phyloP scores from a whole-genome alignment of 495 filamentous ascomycete species.

The Entonaema liquescens region DNA sequence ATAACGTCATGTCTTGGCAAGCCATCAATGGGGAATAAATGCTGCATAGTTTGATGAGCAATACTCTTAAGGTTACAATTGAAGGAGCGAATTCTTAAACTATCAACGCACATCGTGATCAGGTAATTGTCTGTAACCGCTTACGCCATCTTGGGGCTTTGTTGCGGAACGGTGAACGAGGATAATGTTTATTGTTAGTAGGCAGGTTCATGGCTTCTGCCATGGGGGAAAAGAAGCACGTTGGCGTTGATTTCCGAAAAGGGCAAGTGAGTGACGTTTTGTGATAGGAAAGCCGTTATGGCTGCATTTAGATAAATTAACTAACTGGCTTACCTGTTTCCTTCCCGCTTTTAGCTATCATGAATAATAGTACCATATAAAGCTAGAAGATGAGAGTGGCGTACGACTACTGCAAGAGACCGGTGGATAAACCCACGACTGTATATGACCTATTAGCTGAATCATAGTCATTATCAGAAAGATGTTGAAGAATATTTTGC shows the following conservation, averaged over 20 bases:
- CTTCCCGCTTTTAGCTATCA: neutral
- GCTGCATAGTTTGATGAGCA: constrained; percentile 24
- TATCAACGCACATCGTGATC: constrained; percentile 12
- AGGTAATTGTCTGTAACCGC: constrained; percentile 6
- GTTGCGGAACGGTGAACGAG: constrained; percentile 18
- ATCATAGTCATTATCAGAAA: too few relatives aligned
- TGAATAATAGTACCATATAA: neutral
- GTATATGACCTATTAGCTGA: too few relatives aligned
- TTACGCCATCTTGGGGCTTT: constrained; percentile 25
- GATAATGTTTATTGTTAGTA: neutral
- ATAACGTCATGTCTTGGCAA: constrained; percentile 47
- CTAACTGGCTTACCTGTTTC: neutral
- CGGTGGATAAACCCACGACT: neutral
- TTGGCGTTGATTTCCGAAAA: neutral
- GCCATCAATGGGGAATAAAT: constrained; percentile 18
- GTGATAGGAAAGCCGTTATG: neutral
- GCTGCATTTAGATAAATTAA: neutral
- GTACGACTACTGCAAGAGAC: neutral
- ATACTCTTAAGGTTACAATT: constrained; percentile 8
- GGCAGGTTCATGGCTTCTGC: neutral
- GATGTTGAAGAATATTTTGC: too few relatives aligned
- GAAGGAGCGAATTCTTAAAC: constrained; percentile 7
- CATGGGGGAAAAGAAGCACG: neutral
- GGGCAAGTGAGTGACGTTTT: neutral
- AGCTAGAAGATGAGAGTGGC: neutral